These are phyloP conservation scores for Cordia subcordata DNA, from an alignment of 257 asterid genomes.

Conservation along the genomic window DNA sequence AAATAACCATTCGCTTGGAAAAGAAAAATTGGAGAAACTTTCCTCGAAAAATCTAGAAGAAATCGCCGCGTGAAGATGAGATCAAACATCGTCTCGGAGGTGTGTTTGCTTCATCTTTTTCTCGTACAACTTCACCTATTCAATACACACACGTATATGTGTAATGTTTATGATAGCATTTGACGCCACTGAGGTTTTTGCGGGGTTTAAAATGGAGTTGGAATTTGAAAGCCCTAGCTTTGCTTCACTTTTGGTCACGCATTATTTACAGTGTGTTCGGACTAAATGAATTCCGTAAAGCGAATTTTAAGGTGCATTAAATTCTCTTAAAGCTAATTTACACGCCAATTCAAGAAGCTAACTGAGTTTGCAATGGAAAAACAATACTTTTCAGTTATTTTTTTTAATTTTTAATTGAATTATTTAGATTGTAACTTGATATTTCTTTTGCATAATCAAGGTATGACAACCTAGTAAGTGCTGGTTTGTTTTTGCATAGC, in stretches of 20 bases:
- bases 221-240: neutral
- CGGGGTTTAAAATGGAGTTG: neutral
- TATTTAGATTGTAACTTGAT: too few species aligned
- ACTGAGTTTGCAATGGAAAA: too few species aligned
- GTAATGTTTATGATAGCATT: too few species aligned
- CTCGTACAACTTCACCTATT: neutral
- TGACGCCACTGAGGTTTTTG: neutral
- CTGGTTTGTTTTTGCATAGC: neutral
- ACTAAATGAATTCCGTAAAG: neutral
- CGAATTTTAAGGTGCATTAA: neutral
- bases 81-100: slow-evolving; percentile 87
- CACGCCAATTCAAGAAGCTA: too few species aligned
- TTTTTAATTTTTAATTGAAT: too few species aligned
- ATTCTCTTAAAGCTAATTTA: too few species aligned
- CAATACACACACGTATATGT: neutral
- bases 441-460: slow-evolving; percentile 32
- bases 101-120: slow-evolving; percentile 8
- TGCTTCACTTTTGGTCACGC: too few species aligned
- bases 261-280: neutral
- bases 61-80: slow-evolving; percentile 47
- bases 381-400: neutral
- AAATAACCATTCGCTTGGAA: too few species aligned
- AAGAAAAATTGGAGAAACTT: slow-evolving; percentile 12
- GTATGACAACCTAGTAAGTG: slow-evolving; percentile 22
- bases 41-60: slow-evolving; percentile 34